Conservation (phyloP, 78 protist species). For the Cyanophora paradoxa region DNA sequence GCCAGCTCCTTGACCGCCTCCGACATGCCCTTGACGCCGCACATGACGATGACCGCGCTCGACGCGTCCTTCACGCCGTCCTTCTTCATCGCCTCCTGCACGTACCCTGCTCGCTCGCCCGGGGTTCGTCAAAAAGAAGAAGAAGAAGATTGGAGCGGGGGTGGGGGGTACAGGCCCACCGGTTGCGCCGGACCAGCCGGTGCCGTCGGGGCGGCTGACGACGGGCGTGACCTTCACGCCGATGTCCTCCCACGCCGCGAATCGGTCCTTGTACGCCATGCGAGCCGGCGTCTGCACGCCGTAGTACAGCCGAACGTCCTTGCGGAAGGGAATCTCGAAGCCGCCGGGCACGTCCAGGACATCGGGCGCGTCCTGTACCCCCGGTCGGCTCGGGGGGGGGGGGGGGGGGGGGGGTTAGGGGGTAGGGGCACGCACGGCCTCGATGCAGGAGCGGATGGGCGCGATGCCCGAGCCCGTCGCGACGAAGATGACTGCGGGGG, state of each 20-base stretch:
- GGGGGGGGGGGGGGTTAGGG: no score
- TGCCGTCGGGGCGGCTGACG: background rate
- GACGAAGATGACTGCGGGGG: background rate
- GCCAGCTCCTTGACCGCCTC: background rate
- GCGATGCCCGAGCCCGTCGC: slow-evolving; percentile 11
- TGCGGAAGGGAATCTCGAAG: background rate
- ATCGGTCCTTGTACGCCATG: slow-evolving; percentile 1
- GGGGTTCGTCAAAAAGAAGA: no score
- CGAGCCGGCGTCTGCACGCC: background rate
- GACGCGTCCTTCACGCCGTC: background rate
- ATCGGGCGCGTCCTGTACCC: no score
- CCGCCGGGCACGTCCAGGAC: no score
- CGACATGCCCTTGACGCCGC: slow-evolving; percentile 7
- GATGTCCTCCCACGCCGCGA: background rate
- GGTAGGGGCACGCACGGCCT: no score
- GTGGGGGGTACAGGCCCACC: no score
- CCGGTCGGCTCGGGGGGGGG: no score
- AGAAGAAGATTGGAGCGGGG: no score
- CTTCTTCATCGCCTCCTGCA: background rate
- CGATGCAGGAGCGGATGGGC: slow-evolving; percentile 5
- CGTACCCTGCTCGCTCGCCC: no score
- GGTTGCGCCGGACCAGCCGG: background rate
- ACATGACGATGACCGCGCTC: background rate
- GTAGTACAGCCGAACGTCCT: background rate
- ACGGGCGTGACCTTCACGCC: background rate